Conservation (phyloP, 495 filamentous ascomycete genomes). For the Cairneyella variabilis region DNA sequence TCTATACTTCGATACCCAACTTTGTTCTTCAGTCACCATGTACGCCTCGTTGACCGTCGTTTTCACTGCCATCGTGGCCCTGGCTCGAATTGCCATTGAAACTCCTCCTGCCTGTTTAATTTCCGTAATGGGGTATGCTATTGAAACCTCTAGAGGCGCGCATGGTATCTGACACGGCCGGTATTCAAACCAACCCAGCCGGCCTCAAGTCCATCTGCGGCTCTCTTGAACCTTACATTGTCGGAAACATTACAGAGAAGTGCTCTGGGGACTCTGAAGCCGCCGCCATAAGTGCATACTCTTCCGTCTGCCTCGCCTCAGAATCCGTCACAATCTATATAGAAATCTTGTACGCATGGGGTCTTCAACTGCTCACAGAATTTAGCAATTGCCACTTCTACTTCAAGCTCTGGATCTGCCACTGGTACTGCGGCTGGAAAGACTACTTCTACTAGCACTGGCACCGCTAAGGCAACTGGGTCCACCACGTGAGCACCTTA, state of each 20-base stretch:
- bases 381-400: conserved; percentile 8
- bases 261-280: conserved; percentile 27
- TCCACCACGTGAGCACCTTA: conserved; percentile 9
- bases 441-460: conserved; percentile 1
- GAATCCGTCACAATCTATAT: conserved; percentile 29
- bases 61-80: conserved; percentile 27
- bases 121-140: conserved; percentile 31
- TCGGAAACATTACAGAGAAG: conserved; percentile 31
- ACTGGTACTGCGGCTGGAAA: conserved; percentile 11
- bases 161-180: no score
- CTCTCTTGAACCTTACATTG: conserved; percentile 22
- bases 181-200: conserved; percentile 30
- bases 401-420: conserved; percentile 8
- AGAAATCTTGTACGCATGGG: neutral
- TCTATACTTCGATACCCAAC: conserved; percentile 10
- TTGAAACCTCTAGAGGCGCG: neutral
- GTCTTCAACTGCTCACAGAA: neutral
- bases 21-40: conserved; percentile 26
- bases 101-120: conserved; percentile 33
- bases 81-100: conserved; percentile 28
- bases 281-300: conserved; percentile 27
- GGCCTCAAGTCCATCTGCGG: conserved; percentile 32
- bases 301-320: conserved; percentile 29
- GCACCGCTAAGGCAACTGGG: neutral
- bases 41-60: conserved; percentile 27